These are phyloP conservation scores for Phytophthora hybrid DNA, from an alignment of 352 stramenopile genomes.

Conservation along the genomic window DNA sequence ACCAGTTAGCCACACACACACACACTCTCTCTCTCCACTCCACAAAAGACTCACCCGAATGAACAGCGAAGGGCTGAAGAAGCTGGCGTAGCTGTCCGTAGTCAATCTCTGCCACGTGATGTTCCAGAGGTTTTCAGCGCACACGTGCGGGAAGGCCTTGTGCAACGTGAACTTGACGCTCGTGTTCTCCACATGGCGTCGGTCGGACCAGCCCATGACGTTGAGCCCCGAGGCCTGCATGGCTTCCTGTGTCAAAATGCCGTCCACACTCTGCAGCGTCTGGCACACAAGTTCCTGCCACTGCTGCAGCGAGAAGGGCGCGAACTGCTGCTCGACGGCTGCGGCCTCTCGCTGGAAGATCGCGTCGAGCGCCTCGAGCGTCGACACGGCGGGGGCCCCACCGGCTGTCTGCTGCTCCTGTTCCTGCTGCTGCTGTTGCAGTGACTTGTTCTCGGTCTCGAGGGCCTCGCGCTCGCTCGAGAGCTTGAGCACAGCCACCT, in stretches of 20 bases:
- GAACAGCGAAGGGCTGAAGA: constrained; percentile 58
- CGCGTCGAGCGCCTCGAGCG: constrained; percentile 36
- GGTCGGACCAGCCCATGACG: constrained; percentile 59
- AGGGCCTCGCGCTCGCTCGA: constrained; percentile 43
- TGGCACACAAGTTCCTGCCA: constrained; percentile 49
- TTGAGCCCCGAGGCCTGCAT: constrained; percentile 46
- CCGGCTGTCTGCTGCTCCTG: constrained; percentile 5
- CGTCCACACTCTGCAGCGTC: constrained; percentile 45
- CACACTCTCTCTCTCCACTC: background rate
- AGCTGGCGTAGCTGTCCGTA: constrained; percentile 56
- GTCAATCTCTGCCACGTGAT: constrained; percentile 49
- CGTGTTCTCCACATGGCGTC: constrained; percentile 46
- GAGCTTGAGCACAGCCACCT: constrained; percentile 50
- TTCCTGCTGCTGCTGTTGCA: constrained; percentile 32
- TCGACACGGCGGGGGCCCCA: constrained; percentile 4
- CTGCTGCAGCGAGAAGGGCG: constrained; percentile 36
- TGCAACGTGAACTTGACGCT: constrained; percentile 60
- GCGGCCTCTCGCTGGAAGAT: constrained; percentile 46
- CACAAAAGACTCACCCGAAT: constrained; percentile 43
- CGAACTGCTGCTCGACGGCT: constrained; percentile 43
- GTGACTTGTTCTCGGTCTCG: constrained; percentile 46
- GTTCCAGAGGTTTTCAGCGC: constrained; percentile 52
- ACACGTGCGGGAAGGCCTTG: constrained; percentile 58
- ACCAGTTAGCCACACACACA: background rate
- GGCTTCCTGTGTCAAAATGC: constrained; percentile 36